Percentiles rank a stretch among this genome's conserved stretches.
phyloP scores from a whole-genome alignment of 2,329 filamentous ascomycete genomes.

The Colletotrichum chlorophyti region DNA sequence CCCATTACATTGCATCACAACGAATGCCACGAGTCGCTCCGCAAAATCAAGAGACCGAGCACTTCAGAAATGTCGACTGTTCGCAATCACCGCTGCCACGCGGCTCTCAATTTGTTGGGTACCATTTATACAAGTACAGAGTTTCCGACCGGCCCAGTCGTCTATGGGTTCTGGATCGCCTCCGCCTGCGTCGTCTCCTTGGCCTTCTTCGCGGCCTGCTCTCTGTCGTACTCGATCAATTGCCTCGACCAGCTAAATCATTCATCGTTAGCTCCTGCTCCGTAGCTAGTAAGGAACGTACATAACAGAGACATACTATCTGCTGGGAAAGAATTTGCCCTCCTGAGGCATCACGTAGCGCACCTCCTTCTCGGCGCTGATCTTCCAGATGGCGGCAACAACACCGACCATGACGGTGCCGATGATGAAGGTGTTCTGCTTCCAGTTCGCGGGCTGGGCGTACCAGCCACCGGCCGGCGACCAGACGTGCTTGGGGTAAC shows the following conservation, averaged over 20 bases:
- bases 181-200: slow-evolving; percentile 33
- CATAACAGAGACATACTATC: slow-evolving; percentile 77
- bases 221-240: slow-evolving; percentile 51
- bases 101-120: slow-evolving; percentile 26
- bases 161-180: slow-evolving; percentile 28
- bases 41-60: not conserved
- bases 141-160: not conserved
- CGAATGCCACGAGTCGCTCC: not conserved
- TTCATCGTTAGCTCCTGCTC: slow-evolving; percentile 16
- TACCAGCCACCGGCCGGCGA: slow-evolving; percentile 99
- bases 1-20: too few relatives aligned
- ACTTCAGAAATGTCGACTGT: not conserved
- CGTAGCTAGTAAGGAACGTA: too few relatives aligned
- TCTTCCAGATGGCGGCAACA: slow-evolving; percentile 70
- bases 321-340: slow-evolving; percentile 81
- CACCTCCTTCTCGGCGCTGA: slow-evolving; percentile 76
- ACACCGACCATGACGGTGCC: slow-evolving; percentile 73
- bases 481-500: slow-evolving; percentile 99
- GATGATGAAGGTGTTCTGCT: slow-evolving; percentile 83
- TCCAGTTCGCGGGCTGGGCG: slow-evolving; percentile 93
- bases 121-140: slow-evolving; percentile 27
- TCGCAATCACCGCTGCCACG: slow-evolving; percentile 21
- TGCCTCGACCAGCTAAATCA: slow-evolving; percentile 51
- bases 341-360: slow-evolving; percentile 79
- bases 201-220: slow-evolving; percentile 44